Evolutionary conservation across 139 green algal species (phyloP), one percentile per base, ranked within the genome.

Genomic region (Pseudopediastrum boryanum): DNA sequence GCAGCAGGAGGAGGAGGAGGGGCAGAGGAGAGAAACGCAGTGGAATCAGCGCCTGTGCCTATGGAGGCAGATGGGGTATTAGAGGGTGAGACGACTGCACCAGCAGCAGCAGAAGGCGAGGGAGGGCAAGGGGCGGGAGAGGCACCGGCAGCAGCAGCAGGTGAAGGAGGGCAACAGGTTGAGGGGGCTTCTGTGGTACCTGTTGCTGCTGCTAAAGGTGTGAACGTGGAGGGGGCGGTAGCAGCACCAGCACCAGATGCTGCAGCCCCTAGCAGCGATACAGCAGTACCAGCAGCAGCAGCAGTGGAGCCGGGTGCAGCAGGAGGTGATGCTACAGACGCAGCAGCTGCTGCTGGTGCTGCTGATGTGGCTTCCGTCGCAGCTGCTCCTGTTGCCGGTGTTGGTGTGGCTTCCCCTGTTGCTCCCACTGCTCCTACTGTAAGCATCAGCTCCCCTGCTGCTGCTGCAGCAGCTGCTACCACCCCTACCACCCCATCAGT

Each of bases 401-500:
- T n/a, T 70, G 31, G 35, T 70, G 27, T 25, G 31, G 27, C 46
- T 44, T 39, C 25, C 48, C 29, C 31, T 70, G 29, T 12, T 38
- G 62, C 10, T 36, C 25, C 25, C 35, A 38, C 31, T 36, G 27
- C 31, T 70, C 29, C 25, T 44, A 27, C 31, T 70, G 62, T n/a
- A 9, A 27, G 33, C 5, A 36, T 5, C 12, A n/a, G 3, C n/a
- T 31, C 23, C n/a, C 31, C 58, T 50, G 64, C 64, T 56, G 71
- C 71, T 41, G 71, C 39, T 56, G 71, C 51, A 25, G 31, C 58
- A 0, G 50, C 71, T 31, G 44, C 58, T 9, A 78, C 52, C 23
- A 68, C 71, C 36, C 67, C 71, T 54, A 78, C 51, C 23, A 68
- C 6, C 0, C 71, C 51, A 13, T 52, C 71, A 41, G 58, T 68